A percentile compares a stretch with the other conserved stretches of the same genome.
Evolutionary conservation across 2,329 filamentous ascomycete genomes (phyloP).

Genomic region (Fusarium proliferatum): DNA sequence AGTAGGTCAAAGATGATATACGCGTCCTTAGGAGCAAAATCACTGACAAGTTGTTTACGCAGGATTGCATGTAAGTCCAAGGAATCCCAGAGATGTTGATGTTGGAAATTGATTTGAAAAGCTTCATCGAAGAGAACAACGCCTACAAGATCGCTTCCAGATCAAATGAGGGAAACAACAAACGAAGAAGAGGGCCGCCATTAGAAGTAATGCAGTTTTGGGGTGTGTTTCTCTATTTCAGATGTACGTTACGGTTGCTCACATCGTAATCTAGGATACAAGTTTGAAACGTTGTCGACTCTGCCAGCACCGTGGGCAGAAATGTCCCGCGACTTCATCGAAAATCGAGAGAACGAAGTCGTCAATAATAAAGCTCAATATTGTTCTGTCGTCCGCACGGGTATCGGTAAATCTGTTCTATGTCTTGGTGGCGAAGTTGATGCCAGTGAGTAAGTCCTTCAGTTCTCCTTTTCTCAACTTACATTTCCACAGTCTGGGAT

Average conservation of each 20-base stretch:
- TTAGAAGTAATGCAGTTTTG: constrained; percentile 91
- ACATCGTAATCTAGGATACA: constrained; percentile 74
- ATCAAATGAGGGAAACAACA: constrained; percentile 60
- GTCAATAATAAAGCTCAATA: constrained; percentile 96
- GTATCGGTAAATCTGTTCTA: constrained; percentile 79
- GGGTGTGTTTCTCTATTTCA: constrained; percentile 64
- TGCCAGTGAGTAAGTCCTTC: constrained; percentile 67
- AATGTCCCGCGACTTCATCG: constrained; percentile 80
- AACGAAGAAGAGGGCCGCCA: constrained; percentile 57
- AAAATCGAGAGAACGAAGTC: constrained; percentile 73
- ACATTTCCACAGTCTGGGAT: constrained; percentile 75
- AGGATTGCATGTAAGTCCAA: constrained; percentile 65
- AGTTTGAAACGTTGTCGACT: constrained; percentile 90
- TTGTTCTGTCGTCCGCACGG: constrained; percentile 91
- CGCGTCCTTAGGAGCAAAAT: background rate
- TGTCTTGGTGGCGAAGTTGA: constrained; percentile 95
- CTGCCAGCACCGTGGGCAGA: constrained; percentile 80
- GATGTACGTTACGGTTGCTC: background rate
- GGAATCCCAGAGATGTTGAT: background rate
- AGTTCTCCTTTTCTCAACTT: background rate
- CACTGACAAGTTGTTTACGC: constrained; percentile 34
- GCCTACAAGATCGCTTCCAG: constrained; percentile 74
- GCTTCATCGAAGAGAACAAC: constrained; percentile 94
- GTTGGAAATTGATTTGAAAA: constrained; percentile 50
- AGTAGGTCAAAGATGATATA: constrained; percentile 64